A percentile compares a stretch with the other conserved stretches of the same genome.
Conservation (phyloP, 129 eudicot species). For the Flaveria brownii region DNA sequence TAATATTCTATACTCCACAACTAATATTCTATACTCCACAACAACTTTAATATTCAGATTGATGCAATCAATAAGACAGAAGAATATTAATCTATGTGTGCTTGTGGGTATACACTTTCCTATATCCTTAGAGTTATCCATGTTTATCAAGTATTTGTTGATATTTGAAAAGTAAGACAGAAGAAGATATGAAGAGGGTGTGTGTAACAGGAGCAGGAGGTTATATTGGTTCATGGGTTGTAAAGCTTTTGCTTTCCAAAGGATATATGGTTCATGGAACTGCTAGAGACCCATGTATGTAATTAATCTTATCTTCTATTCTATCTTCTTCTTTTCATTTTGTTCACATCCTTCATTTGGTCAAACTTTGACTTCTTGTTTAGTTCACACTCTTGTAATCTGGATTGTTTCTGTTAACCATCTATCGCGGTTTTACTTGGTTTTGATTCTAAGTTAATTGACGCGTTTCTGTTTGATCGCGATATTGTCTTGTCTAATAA, state of each 20-base stretch:
- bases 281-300: constrained; percentile 48
- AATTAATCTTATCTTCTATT: background rate
- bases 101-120: background rate
- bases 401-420: background rate
- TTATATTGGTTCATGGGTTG: constrained; percentile 48
- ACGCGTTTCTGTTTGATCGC: background rate
- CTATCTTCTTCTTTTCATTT: background rate
- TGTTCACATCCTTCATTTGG: background rate
- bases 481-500: background rate
- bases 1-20: background rate
- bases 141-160: background rate
- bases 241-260: constrained; percentile 44
- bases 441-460: background rate
- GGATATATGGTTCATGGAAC: constrained; percentile 48
- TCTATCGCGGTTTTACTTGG: background rate
- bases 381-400: background rate
- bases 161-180: background rate
- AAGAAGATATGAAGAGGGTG: constrained; percentile 31
- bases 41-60: background rate
- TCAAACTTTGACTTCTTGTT: background rate
- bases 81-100: background rate
- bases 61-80: background rate
- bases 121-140: background rate
- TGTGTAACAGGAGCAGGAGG: constrained; percentile 57
- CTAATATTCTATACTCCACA: background rate